Percentiles rank a stretch among this genome's conserved stretches.
Conservation (phyloP, 257 asterid genomes). For the Salvia miltiorrhiza region DNA sequence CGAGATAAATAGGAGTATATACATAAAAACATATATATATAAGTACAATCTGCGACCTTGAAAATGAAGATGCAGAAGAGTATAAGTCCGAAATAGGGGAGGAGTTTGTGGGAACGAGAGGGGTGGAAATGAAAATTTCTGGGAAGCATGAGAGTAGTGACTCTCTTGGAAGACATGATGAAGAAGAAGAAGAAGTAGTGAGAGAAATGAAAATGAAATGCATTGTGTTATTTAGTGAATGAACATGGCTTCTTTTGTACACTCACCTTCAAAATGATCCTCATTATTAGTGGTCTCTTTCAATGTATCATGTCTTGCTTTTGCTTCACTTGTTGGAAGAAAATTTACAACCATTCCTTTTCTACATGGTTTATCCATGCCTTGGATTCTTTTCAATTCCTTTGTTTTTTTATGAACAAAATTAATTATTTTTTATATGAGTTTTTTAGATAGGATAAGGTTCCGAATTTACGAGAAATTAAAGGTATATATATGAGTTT, state of each 20-base stretch:
- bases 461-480: background rate
- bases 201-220: background rate
- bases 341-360: slow-evolving; percentile 25
- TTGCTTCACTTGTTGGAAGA: background rate
- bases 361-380: slow-evolving; percentile 20
- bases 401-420: background rate
- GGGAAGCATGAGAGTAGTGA: slow-evolving; percentile 34
- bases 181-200: background rate
- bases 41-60: slow-evolving; percentile 39
- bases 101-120: slow-evolving; percentile 42
- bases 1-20: background rate
- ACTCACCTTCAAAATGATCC: background rate
- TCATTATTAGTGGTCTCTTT: slow-evolving; percentile 8
- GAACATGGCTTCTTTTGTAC: background rate
- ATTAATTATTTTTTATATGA: background rate
- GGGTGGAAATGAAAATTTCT: slow-evolving; percentile 26
- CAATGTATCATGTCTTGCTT: background rate
- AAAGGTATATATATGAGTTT: background rate
- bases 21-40: background rate
- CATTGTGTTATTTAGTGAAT: background rate
- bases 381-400: background rate
- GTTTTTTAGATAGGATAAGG: background rate
- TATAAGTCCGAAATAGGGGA: slow-evolving; percentile 52
- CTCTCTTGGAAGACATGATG: background rate
- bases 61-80: slow-evolving; percentile 64